phyloP scores from a whole-genome alignment of 345 rosid species.

The Toxicodendron radicans region DNA sequence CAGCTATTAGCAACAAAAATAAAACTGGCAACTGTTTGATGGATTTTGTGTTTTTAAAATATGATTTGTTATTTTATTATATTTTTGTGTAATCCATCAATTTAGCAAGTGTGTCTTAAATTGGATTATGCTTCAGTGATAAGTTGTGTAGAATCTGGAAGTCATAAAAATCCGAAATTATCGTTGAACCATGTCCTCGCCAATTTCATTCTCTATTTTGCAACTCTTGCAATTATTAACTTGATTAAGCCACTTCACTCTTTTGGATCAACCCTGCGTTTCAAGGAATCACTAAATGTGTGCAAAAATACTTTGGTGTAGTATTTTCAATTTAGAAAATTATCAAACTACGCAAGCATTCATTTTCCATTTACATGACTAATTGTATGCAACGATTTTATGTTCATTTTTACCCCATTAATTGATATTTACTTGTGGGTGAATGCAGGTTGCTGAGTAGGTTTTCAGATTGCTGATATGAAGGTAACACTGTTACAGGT shows the following conservation, averaged over 20 bases:
- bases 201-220: neutral
- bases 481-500: slow-evolving; percentile 15
- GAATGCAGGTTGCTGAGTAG: slow-evolving; percentile 30
- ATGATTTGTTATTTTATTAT: no score
- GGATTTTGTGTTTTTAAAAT: no score
- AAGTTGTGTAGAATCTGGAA: neutral
- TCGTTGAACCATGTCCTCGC: neutral
- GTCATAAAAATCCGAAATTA: neutral
- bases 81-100: no score
- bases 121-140: neutral
- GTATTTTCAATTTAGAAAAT: neutral
- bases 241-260: neutral
- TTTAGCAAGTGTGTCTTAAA: neutral
- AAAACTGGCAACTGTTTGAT: no score
- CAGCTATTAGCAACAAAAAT: no score
- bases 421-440: slow-evolving; percentile 1
- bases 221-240: neutral
- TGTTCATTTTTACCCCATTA: neutral
- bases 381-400: slow-evolving; percentile 4
- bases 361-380: neutral
- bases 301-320: neutral
- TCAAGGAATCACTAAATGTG: neutral
- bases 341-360: neutral
- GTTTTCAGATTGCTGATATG: neutral
- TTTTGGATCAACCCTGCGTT: neutral